Base-by-base conservation (phyloP, 768 basidiomycete genomes). In the Auricularia cornea region DNA sequence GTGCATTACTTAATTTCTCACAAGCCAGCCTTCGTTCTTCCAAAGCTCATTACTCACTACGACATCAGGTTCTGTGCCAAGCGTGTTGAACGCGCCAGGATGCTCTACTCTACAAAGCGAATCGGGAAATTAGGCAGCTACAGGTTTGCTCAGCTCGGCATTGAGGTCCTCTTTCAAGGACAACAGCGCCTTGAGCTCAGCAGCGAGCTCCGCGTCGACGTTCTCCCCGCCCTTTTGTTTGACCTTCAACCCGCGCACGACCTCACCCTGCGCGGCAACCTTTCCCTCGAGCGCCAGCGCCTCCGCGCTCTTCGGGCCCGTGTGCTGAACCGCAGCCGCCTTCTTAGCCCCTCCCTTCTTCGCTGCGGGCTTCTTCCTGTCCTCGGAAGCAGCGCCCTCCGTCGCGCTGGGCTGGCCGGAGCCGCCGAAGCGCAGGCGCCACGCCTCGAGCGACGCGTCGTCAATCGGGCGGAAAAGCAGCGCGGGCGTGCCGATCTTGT, bases 401-500 rank as follows among this genome's bases (percentile, higher is more conserved):
- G 81, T 70, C 33, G 62, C 72, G 2, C 72, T 69, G 35, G 70
- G 75, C 2, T 72, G 71, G 65, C 60, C 67, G 51, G 63, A 74
- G 8, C 96, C 96, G 3, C 89, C 89, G 69, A 94, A 99, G 73
- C 84, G 85, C 57, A 74, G 74, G 68, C 87, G 82, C 88, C 90
- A 98, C 5, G 83, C 81, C 32, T 93, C 88, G 29, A 87, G 88
- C 88, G 88, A 89, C 71, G 84, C 88, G 70, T 96, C 92, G 64
- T 97, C 93, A 65, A 99, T 97, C 73, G 85, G 88, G 77, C 89
- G 92, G 80, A 99, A 99, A 65, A 99, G 76, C 75, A 98, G 89
- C 56, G 84, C 92, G 3, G 97, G 92, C 64, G 82, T 84, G 59
- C 92, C 92, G 62, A 98, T 86, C 29, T 75, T 79, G 75, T 99